Base-by-base conservation (phyloP, 139 green algal genomes). In the Auxenochlorella pyrenoidosa region DNA sequence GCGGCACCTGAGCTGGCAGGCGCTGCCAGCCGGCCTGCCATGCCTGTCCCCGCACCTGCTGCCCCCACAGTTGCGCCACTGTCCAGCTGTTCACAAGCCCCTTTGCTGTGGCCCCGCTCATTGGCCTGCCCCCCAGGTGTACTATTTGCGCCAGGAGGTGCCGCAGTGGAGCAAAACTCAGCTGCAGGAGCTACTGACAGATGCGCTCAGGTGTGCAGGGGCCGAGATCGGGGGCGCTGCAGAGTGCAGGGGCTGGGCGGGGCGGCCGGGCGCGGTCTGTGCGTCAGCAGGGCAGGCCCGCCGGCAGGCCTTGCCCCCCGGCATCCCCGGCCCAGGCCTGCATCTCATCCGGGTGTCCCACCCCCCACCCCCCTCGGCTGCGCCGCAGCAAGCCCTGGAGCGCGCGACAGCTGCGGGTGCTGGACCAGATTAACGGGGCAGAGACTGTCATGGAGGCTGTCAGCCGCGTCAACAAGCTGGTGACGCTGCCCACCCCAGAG, bases 111-210 rank as follows among this genome's bases (percentile, higher is more conserved):
- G 15, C 54, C 54, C 54, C 54, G 54, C n/a, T n/a, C n/a, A 13
- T 13, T 63, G 54, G 54, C 54, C 18, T 8, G 13, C 22, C 54
- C n/a, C 54, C 15, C 32, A 71, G 38, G 36, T 87, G 41, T 54
- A 89, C 26, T 92, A 92, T 66, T 88, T 97, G n/a, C 94, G 93
- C 82, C 75, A 92, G 32, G 88, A 94, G 4, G 87, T 96, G n/a
- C 88, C 92, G 0, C 70, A 47, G 32, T 88, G 44, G 79, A 85
- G 68, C 82, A 81, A 83, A 80, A 22, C 54, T n/a, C 30, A 30
- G 60, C 85, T 95, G 84, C 92, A 92, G 24, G 87, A 93, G 30
- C 78, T 92, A 51, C 83, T 95, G 32, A 92, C 81, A 2, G 43
- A 79, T 13, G 87, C 86, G 30, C 75, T 92, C 22, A 81, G 80